These are phyloP conservation scores for Byssochlamys sp. DNA, from an alignment of 2,329 filamentous ascomycete genomes.

Conservation along the genomic window DNA sequence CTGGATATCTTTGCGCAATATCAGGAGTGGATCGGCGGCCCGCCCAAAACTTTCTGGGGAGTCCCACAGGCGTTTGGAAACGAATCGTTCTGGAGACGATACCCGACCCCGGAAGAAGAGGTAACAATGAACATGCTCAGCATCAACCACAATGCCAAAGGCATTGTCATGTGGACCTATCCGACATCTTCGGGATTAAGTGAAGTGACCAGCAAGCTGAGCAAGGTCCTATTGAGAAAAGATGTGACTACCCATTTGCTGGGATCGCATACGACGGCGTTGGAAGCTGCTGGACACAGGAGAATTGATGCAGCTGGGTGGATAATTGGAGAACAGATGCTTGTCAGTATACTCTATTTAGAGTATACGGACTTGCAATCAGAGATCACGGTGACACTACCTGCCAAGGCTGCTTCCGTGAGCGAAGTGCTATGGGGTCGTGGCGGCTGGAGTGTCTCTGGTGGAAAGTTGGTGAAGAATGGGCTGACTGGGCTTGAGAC, in stretches of 20 bases:
- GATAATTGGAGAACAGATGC: constrained; percentile 24
- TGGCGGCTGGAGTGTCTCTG: not conserved
- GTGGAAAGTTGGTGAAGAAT: not conserved
- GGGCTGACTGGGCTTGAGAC: not conserved
- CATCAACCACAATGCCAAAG: constrained; percentile 44
- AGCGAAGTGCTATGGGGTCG: not conserved
- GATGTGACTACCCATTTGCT: constrained; percentile 31
- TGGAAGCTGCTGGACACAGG: constrained; percentile 15
- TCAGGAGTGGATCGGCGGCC: constrained; percentile 29
- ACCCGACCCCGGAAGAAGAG: constrained; percentile 38
- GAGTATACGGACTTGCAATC: constrained; percentile 14
- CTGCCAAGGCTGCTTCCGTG: not conserved
- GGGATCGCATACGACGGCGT: constrained; percentile 16
- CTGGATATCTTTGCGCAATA: constrained; percentile 35
- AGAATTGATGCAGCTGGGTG: constrained; percentile 36
- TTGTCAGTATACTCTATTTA: constrained; percentile 33
- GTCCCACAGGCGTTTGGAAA: constrained; percentile 44
- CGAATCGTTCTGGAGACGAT: constrained; percentile 39
- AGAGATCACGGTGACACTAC: constrained; percentile 7
- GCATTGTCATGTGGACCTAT: constrained; percentile 42
- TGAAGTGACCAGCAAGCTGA: constrained; percentile 28
- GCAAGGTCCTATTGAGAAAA: constrained; percentile 27
- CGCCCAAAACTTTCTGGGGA: constrained; percentile 40
- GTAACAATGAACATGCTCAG: constrained; percentile 40
- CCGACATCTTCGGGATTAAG: constrained; percentile 30